Conservation (phyloP, 2,329 filamentous ascomycete genomes). For the Pyricularia sp. region DNA sequence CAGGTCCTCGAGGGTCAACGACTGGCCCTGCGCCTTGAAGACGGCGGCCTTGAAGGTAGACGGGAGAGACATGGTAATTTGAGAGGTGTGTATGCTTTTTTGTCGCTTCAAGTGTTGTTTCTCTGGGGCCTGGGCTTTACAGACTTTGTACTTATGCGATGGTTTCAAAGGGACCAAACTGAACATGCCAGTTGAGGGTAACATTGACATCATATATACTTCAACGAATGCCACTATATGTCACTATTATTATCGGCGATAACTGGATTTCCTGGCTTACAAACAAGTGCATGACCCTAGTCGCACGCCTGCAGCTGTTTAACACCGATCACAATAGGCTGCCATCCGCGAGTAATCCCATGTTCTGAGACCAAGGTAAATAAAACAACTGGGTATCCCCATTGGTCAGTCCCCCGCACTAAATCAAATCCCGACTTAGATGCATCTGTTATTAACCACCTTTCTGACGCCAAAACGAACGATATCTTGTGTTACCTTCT, state of each 20-base stretch:
- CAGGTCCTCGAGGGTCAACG: constrained; percentile 61
- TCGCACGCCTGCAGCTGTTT: neutral
- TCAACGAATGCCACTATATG: neutral
- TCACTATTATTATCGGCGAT: neutral
- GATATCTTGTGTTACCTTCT: neutral
- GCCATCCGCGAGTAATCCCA: neutral
- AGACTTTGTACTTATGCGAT: too few species aligned
- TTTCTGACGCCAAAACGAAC: neutral
- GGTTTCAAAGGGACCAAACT: too few species aligned
- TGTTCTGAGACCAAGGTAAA: neutral
- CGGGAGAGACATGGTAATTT: constrained; percentile 32
- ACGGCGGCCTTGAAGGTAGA: constrained; percentile 57
- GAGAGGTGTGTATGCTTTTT: neutral
- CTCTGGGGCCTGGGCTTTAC: too few species aligned
- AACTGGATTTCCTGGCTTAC: neutral
- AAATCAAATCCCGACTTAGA: neutral
- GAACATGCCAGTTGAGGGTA: too few species aligned
- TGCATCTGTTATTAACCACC: neutral
- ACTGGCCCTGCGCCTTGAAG: constrained; percentile 32
- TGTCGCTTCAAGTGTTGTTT: neutral
- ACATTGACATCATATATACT: neutral
- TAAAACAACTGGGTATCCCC: neutral
- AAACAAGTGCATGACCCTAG: neutral
- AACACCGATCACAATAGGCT: neutral
- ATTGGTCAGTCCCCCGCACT: neutral